Conservation (phyloP, 805 yeast species). For the Myxozyma neglecta region DNA sequence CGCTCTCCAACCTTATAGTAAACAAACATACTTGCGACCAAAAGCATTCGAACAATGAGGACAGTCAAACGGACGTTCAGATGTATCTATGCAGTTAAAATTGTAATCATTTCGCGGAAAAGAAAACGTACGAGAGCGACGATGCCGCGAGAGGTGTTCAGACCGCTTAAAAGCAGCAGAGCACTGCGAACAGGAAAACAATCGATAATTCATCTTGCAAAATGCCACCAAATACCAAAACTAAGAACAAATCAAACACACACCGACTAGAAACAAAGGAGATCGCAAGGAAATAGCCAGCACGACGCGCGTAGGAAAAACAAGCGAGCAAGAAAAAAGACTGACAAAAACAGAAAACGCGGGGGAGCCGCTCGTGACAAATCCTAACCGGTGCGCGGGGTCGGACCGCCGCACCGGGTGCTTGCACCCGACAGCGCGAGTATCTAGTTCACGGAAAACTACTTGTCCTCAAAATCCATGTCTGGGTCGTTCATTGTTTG, state of each 20-base stretch:
- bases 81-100: constrained; percentile 46
- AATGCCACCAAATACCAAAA: no score
- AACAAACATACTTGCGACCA: constrained; percentile 23
- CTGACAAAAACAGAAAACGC: not conserved
- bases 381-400: no score
- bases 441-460: no score
- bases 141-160: constrained; percentile 54
- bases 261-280: no score
- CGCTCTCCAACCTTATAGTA: not conserved
- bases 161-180: constrained; percentile 37
- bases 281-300: no score
- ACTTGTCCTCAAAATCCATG: not conserved
- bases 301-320: not conserved
- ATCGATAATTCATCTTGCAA: not conserved
- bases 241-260: no score
- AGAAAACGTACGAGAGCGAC: constrained; percentile 51
- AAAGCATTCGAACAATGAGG: constrained; percentile 27
- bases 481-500: no score
- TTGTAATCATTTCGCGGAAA: not conserved
- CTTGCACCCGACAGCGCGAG: not conserved
- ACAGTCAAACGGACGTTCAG: constrained; percentile 65
- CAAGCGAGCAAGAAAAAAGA: not conserved
- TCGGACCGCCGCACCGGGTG: not conserved
- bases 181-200: constrained; percentile 9
- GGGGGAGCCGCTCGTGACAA: constrained; percentile 8